Evolutionary conservation across 2,329 filamentous ascomycete genomes (phyloP), one percentile per base, ranked within the genome.

Genomic region (Colletotrichum sp.): DNA sequence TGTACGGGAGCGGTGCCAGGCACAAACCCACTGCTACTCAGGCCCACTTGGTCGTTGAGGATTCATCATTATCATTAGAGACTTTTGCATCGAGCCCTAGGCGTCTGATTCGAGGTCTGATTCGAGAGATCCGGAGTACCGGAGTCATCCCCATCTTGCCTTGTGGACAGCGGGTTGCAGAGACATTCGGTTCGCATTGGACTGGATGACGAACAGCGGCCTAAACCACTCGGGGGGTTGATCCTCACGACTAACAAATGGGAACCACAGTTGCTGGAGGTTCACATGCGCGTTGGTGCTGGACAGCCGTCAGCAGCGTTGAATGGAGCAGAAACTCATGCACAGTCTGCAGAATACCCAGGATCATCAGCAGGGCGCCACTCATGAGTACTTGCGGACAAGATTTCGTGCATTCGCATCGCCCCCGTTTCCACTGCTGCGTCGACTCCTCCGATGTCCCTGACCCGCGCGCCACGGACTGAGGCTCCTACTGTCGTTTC

Each of bases 401-500:
- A 38, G n/a, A 73, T 48, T 52, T 52, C 34, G 61, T 48, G 28
- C 48, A 56, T 30, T 70, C 58, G 56, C 24, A 70, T 64, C 30
- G 13, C 21, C 32, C 36, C 61, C 13, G 13, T 64, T 64, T 64
- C 28, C 55, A 52, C n/a, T 34, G 58, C 32, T 32, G 10, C 58
- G 34, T 62, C 58, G 58, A 32, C 18, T 34, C 58, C 38, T 64
- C 34, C 66, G 26, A 65, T 60, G 21, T 52, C 28, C 32, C 58
- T 58, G 32, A 65, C 43, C 66, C 60, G 43, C 28, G 38, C 60
- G 38, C 38, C 43, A 67, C 66, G 30, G 32, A 56, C 64, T n/a
- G 38, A 70, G 38, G 58, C 66, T 48, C 18, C 24, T 74, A 13
- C 36, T 71, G 64, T 32, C 26, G 71, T 71, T 74, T 74, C 71